phyloP scores from a whole-genome alignment of 2,329 filamentous ascomycete species.

The Colletotrichum sp. region DNA sequence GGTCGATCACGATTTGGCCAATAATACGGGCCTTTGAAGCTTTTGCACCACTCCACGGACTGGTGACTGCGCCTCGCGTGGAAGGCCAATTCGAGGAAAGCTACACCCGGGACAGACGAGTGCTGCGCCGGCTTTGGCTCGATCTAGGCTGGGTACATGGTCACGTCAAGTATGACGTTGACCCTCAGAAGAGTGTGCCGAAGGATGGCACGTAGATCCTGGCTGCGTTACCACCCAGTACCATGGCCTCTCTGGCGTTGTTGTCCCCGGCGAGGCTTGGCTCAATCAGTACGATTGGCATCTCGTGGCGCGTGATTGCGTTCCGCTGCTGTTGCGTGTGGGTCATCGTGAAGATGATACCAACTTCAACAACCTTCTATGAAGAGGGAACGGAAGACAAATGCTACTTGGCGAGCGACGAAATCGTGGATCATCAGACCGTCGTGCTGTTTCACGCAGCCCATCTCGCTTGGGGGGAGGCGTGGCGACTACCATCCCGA shows the following conservation, averaged over 20 bases:
- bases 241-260: neutral
- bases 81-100: neutral
- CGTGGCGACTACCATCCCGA: neutral
- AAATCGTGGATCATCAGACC: no score
- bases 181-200: neutral
- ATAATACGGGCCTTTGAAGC: neutral
- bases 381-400: no score
- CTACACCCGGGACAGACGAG: fast-evolving
- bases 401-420: no score
- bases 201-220: neutral
- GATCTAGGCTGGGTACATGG: neutral
- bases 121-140: neutral
- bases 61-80: neutral
- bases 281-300: neutral
- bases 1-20: neutral
- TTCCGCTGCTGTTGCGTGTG: no score
- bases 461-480: neutral
- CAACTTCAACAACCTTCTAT: neutral
- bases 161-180: neutral
- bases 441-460: no score
- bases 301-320: neutral
- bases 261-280: neutral
- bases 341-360: neutral
- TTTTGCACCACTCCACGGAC: neutral
- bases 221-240: neutral